A percentile compares a stretch with the other conserved stretches of the same genome.
These are phyloP conservation scores for Aureobasidium sp. DNA, from an alignment of 2,329 filamentous ascomycete species.

Conservation along the genomic window DNA sequence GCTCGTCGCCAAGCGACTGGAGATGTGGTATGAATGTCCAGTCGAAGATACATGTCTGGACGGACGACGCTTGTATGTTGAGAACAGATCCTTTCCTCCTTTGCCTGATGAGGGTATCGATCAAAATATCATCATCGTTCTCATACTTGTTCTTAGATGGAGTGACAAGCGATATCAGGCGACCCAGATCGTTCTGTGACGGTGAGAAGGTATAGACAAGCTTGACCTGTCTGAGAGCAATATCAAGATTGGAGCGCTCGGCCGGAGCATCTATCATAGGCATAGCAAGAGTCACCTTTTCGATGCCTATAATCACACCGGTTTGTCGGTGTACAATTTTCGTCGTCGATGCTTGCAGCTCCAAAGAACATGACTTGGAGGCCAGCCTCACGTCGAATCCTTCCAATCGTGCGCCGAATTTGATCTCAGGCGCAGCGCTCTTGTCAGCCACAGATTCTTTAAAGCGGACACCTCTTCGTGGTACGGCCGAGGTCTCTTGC, in stretches of 20 bases:
- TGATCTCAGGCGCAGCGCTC: constrained; percentile 38
- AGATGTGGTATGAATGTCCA: constrained; percentile 61
- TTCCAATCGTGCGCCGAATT: constrained; percentile 69
- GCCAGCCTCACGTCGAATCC: constrained; percentile 70
- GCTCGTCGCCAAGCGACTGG: constrained; percentile 65
- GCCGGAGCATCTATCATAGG: constrained; percentile 53
- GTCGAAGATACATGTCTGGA: constrained; percentile 57
- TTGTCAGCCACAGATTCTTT: constrained; percentile 36
- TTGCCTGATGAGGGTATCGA: constrained; percentile 84
- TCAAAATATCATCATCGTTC: constrained; percentile 84
- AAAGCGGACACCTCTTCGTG: constrained; percentile 51
- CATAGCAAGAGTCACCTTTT: constrained; percentile 63
- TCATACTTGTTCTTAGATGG: constrained; percentile 89
- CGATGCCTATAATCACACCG: constrained; percentile 65
- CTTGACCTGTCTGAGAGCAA: constrained; percentile 59
- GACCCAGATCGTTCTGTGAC: constrained; percentile 71
- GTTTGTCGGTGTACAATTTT: constrained; percentile 72
- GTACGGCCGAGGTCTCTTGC: constrained; percentile 26
- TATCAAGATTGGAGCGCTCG: constrained; percentile 26
- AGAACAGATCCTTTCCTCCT: constrained; percentile 79
- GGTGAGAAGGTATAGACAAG: constrained; percentile 68
- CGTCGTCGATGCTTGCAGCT: constrained; percentile 70
- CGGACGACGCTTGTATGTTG: constrained; percentile 57
- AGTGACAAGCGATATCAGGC: constrained; percentile 76
- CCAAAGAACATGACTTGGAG: constrained; percentile 68